Percentiles rank a stretch among this genome's conserved stretches.
These are phyloP conservation scores for Cylindrodendrum hubeiense DNA, from an alignment of 2,329 filamentous ascomycete species.

Conservation along the genomic window DNA sequence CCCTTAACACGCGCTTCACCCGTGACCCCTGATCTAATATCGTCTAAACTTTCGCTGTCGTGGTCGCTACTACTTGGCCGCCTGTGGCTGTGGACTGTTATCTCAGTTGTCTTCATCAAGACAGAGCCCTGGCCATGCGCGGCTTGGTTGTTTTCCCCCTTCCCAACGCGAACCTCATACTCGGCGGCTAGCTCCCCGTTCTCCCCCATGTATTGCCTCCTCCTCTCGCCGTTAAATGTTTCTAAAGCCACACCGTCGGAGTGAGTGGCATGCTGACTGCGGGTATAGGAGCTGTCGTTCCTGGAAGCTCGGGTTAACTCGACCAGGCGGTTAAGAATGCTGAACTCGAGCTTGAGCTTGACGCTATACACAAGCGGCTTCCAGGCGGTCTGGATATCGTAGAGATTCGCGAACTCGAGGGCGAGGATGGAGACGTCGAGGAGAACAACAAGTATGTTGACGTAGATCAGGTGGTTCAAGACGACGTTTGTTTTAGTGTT, in stretches of 20 bases:
- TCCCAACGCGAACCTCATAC: conserved; percentile 38
- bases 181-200: conserved; percentile 28
- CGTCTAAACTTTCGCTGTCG: conserved; percentile 17
- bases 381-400: conserved; percentile 41
- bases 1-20: conserved; percentile 5
- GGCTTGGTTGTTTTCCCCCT: conserved; percentile 15
- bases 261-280: conserved; percentile 26
- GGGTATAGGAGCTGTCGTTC: conserved; percentile 37
- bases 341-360: conserved; percentile 54
- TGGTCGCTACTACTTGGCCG: conserved; percentile 14
- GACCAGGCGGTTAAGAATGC: conserved; percentile 51
- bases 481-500: conserved; percentile 31
- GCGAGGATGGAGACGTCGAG: conserved; percentile 50
- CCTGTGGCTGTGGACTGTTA: conserved; percentile 30
- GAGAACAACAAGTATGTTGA: conserved; percentile 56
- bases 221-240: conserved; percentile 32
- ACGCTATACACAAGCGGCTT: conserved; percentile 49
- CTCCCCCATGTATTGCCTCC: conserved; percentile 8
- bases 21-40: not conserved
- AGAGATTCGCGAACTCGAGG: conserved; percentile 55
- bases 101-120: conserved; percentile 36
- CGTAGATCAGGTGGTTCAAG: conserved; percentile 54
- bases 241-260: conserved; percentile 31
- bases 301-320: conserved; percentile 36
- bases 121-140: conserved; percentile 14